Evolutionary conservation across 2,329 filamentous ascomycete species (phyloP).

Genomic region (Pseudocercospora macadamiae): DNA sequence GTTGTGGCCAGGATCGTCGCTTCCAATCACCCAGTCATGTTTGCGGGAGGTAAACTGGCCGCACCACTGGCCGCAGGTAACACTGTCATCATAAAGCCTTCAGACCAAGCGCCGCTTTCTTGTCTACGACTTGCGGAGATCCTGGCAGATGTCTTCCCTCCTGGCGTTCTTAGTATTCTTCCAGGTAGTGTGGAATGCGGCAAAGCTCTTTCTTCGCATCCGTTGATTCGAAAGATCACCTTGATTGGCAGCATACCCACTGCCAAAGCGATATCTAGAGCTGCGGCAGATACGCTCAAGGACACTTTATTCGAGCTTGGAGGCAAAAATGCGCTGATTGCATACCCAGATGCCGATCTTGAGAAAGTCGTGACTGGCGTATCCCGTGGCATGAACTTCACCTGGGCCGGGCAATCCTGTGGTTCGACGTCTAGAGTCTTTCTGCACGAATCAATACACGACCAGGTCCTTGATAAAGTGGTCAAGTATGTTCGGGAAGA

Average conservation of each 20-base stretch:
- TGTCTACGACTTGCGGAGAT: constrained; percentile 28
- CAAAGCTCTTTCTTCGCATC: constrained; percentile 41
- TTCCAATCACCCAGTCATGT: constrained; percentile 63
- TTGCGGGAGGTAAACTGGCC: constrained; percentile 54
- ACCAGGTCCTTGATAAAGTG: constrained; percentile 24
- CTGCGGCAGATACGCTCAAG: constrained; percentile 40
- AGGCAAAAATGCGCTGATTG: constrained; percentile 42
- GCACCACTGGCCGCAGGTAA: constrained; percentile 42
- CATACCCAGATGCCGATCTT: constrained; percentile 40
- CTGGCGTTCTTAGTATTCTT: constrained; percentile 27
- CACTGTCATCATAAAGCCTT: constrained; percentile 43
- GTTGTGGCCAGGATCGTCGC: constrained; percentile 62
- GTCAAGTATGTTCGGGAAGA: constrained; percentile 15
- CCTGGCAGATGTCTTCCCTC: constrained; percentile 27
- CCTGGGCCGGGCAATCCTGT: constrained; percentile 32
- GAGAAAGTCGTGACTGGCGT: constrained; percentile 38
- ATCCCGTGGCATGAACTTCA: constrained; percentile 37
- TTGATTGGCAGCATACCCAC: constrained; percentile 41
- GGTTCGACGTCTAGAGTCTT: constrained; percentile 29
- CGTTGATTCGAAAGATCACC: constrained; percentile 40
- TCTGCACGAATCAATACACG: constrained; percentile 27
- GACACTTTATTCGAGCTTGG: constrained; percentile 43
- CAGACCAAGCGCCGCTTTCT: constrained; percentile 31
- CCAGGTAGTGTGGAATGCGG: constrained; percentile 34
- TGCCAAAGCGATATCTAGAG: constrained; percentile 38